phyloP scores from a whole-genome alignment of 2,329 filamentous ascomycete genomes.

The Fonsecaea monophora region DNA sequence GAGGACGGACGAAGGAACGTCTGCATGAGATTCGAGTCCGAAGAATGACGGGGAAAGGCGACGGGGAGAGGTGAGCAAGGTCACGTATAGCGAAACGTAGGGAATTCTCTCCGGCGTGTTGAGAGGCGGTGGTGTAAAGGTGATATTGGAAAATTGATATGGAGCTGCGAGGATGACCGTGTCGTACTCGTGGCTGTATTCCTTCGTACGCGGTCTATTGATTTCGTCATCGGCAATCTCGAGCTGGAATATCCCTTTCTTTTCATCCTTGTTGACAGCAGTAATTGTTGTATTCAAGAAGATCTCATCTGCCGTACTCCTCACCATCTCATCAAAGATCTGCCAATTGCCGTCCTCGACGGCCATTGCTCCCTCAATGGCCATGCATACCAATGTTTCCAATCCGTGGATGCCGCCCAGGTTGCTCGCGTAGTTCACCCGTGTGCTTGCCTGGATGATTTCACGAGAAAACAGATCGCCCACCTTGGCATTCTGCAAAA shows the following conservation, averaged over 20 bases:
- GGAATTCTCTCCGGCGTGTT: conserved; percentile 76
- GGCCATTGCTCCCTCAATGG: conserved; percentile 80
- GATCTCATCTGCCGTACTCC: conserved; percentile 66
- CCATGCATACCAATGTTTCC: conserved; percentile 90
- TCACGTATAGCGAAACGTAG: conserved; percentile 87
- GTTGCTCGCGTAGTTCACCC: conserved; percentile 95
- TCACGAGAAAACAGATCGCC: conserved; percentile 73
- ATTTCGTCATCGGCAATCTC: conserved; percentile 43
- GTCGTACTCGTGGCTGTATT: conserved; percentile 64
- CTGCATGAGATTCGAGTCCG: conserved; percentile 61
- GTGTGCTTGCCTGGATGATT: conserved; percentile 85
- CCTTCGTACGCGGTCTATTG: conserved; percentile 24
- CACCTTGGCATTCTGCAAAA: conserved; percentile 72
- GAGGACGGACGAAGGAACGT: conserved; percentile 75
- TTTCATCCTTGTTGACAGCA: conserved; percentile 60
- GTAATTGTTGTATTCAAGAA: conserved; percentile 72
- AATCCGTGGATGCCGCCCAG: conserved; percentile 84
- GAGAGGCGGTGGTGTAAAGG: conserved; percentile 51
- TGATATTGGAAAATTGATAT: conserved; percentile 78
- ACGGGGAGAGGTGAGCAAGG: conserved; percentile 80
- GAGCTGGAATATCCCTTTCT: conserved; percentile 47
- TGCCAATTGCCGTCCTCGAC: conserved; percentile 89
- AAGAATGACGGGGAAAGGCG: conserved; percentile 77
- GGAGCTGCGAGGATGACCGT: conserved; percentile 83
- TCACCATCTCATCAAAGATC: conserved; percentile 85